Evolutionary conservation across 2,329 filamentous ascomycete genomes (phyloP), one percentile per base, ranked within the genome.

Genomic region (Fusarium hainanense): DNA sequence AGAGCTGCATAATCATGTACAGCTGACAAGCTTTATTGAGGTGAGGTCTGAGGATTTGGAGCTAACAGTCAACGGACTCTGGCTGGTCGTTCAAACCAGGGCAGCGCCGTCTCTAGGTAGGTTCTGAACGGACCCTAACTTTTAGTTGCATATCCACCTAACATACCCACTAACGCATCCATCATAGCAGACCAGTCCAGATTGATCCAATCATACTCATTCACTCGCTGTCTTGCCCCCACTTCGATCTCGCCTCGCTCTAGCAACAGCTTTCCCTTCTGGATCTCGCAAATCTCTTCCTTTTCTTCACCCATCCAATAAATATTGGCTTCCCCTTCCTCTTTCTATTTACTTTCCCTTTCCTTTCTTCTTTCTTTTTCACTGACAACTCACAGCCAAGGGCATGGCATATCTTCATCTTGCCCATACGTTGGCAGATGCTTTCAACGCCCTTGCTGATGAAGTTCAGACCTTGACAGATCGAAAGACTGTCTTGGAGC

Each of bases 391-490:
- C 69, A 71, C 57, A 57, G 63, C 62, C 63, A 63, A 69, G 68
- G 79, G 78, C 67, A 81, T 81, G 79, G 78, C 78, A 73, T 75
- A 80, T 69, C 73, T 77, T 58, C 78, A 80, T 60, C 79, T 81
- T 69, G 85, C 85, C 16, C 85, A 87, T 80, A 88, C 85, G 72
- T 81, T 91, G 77, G 83, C 88, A 70, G 86, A 89, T 81, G 89
- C 88, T 70, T 90, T 91, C 81, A 87, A 85, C 78, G 83, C 88
- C 58, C 83, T 91, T 58, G 88, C 89, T 72, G 85, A 90, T 79
- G 86, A 91, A 80, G 88, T 90, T 43, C 88, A 91, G 79, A 83
- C 82, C 58, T 77, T 91, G 76, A 85, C 85, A 70, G 88, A 90
- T 77, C 85, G 86, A 70, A 90, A 90, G 76, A 89, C 86, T 28